Evolutionary conservation across 2,329 filamentous ascomycete species (phyloP), one percentile per base, ranked within the genome.

Genomic region (Daldinia eschscholtzii): DNA sequence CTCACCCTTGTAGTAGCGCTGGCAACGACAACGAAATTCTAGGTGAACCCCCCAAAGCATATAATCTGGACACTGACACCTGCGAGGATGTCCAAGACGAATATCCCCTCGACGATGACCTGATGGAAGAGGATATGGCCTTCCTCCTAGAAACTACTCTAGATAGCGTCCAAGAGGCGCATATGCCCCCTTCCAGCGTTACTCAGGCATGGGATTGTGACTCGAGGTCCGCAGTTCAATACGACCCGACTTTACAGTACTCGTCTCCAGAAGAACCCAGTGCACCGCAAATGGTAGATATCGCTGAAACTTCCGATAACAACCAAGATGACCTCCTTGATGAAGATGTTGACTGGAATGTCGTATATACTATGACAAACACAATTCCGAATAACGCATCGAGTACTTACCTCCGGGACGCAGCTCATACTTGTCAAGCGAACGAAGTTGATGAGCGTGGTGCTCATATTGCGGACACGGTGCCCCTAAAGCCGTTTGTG

Each of bases 401-500:
- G 2, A 20, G 57, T 37, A 37, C 33, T 42, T 59, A 57, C 10
- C 28, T 39, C 15, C 60, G 20, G 35, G 48, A 67, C 20, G 55
- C 18, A 18, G 26, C 15, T n/a, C 12, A 13, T 2, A n/a, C 20
- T 61, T 42, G 30, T 26, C 33, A 55, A 26, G 6, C 13, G 23
- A 41, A 58, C 12, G 50, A 53, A 10, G 1, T 28, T 39, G 15
- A n/a, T 4, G 28, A 64, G 56, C n/a, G 23, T 5, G 4, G 35
- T 23, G 26, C 44, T 35, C 12, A n/a, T 15, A 5, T 33, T 20
- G 56, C 65, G 59, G 30, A 66, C 48, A 2, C 50, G 72, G 18
- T 67, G 61, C n/a, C 73, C 74, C 57, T 70, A 2, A 79, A 78
- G 35, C 83, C 84, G 0, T 87, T 89, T 64, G 80, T 82, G 6